Base-by-base conservation (phyloP, 768 basidiomycete genomes). In the Gelatoporia subvermispora region DNA sequence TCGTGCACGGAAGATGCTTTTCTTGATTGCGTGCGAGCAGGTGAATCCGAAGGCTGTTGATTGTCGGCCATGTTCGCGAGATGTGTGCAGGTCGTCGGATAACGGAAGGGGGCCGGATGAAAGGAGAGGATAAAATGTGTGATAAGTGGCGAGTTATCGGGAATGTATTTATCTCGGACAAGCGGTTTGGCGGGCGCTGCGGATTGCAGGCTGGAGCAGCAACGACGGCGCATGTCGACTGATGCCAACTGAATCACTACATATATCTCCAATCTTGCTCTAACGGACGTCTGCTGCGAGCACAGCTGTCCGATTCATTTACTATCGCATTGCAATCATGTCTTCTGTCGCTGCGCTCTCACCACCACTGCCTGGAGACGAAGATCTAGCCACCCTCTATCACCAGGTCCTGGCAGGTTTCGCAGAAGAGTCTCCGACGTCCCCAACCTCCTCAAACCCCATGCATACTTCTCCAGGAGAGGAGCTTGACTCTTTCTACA, bases 381-480 rank as follows among this genome's bases (percentile, higher is more conserved):
- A 81, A 57, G 85, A 88, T 60, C 74, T 88, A 4, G 82, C 86
- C 56, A 73, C 76, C 48, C 75, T 89, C 38, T 89, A 88, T 65
- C 78, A 87, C 53, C 82, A 86, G 63, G 85, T 88, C 18, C 82
- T 83, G 71, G 78, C 78, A 39, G 78, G 77, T 23, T 88, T 85
- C 57, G 66, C 73, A 24, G 81, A 84, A 43, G 75, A 76, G 56
- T 65, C 74, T 0, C 64, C 67, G 23, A 53, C 65, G 22, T 50
- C 55, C 15, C 28, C 28, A 31, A 47, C 52, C 18, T 44, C 24
- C 35, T 57, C 51, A 35, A 59, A 40, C 41, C 40, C 52, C 42
- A 47, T 47, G 51, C 57, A 43, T 50, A 56, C 35, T 57, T 39
- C 21, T 45, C 48, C 50, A 34, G 59, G 58, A 28, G 57, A 59